A percentile compares a stretch with the other conserved stretches of the same genome.
These are phyloP conservation scores for Tuber microsphaerosporum DNA, from an alignment of 495 filamentous ascomycete genomes.

Conservation along the genomic window DNA sequence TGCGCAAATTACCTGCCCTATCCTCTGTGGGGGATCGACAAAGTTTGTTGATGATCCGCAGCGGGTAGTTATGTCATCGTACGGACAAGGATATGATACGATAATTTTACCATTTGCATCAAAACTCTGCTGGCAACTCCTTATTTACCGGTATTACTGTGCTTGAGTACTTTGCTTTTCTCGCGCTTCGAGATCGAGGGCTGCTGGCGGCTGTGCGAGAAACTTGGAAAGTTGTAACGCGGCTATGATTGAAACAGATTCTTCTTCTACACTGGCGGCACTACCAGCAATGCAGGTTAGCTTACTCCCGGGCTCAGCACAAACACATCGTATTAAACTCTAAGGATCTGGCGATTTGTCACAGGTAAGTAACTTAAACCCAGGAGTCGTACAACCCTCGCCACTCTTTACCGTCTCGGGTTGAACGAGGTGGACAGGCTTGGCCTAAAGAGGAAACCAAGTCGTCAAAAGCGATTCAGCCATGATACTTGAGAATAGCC, in stretches of 20 bases:
- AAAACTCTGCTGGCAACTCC: not conserved
- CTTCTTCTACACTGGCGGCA: not conserved
- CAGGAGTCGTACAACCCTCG: not conserved
- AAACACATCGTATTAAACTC: not conserved
- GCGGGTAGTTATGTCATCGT: slow-evolving; percentile 1
- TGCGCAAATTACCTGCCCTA: not conserved
- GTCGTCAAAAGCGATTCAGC: not conserved
- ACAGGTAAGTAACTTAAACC: not conserved
- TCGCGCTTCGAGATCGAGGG: not conserved
- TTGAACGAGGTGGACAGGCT: not conserved
- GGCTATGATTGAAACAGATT: not conserved
- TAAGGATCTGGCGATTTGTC: not conserved
- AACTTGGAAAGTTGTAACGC: not conserved
- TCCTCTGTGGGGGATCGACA: not conserved
- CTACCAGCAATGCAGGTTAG: not conserved
- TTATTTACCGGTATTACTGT: not conserved
- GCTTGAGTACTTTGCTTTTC: not conserved
- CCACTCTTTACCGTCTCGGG: not conserved
- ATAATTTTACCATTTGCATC: not conserved
- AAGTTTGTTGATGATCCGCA: not conserved
- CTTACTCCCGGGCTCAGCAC: not conserved
- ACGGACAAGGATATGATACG: not conserved
- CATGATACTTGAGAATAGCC: not conserved
- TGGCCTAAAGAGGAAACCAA: not conserved
- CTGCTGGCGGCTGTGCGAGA: not conserved